Evolutionary conservation across 805 yeast genomes (phyloP).

Genomic region (Blastobotrys terrestris): DNA sequence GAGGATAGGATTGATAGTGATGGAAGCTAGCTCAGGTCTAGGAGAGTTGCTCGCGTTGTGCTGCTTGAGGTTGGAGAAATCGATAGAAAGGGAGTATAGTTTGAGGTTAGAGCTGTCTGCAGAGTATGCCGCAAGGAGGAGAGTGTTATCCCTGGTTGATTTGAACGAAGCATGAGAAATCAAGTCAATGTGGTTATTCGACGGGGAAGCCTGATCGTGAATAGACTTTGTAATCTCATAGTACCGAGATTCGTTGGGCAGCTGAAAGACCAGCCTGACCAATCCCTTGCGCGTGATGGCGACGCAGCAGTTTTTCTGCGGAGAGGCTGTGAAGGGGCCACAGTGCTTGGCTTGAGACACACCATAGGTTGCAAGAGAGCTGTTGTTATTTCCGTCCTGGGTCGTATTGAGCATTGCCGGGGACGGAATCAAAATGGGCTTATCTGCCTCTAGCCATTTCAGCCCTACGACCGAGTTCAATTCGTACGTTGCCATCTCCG

Average conservation of each 20-base stretch:
- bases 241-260: conserved; percentile 15
- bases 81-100: conserved; percentile 25
- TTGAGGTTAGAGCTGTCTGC: conserved; percentile 15
- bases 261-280: conserved; percentile 18
- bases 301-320: conserved; percentile 64
- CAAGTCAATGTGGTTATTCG: conserved; percentile 17
- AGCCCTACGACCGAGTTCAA: conserved; percentile 37
- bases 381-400: conserved; percentile 12
- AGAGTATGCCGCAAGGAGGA: conserved; percentile 27
- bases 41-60: conserved; percentile 9
- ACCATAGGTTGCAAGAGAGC: conserved; percentile 43
- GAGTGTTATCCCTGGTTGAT: conserved; percentile 21
- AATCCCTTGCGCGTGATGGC: conserved; percentile 60
- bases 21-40: conserved; percentile 7
- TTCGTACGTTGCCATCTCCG: conserved; percentile 7
- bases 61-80: conserved; percentile 14
- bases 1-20: conserved; percentile 4
- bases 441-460: conserved; percentile 72
- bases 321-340: conserved; percentile 63
- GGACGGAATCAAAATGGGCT: conserved; percentile 52
- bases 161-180: conserved; percentile 25
- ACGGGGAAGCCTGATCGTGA: conserved; percentile 47
- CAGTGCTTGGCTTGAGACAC: conserved; percentile 53
- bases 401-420: conserved; percentile 43
- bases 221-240: conserved; percentile 30